These are phyloP conservation scores for Verruconis gallopava DNA, from an alignment of 2,329 filamentous ascomycete genomes.

Conservation along the genomic window DNA sequence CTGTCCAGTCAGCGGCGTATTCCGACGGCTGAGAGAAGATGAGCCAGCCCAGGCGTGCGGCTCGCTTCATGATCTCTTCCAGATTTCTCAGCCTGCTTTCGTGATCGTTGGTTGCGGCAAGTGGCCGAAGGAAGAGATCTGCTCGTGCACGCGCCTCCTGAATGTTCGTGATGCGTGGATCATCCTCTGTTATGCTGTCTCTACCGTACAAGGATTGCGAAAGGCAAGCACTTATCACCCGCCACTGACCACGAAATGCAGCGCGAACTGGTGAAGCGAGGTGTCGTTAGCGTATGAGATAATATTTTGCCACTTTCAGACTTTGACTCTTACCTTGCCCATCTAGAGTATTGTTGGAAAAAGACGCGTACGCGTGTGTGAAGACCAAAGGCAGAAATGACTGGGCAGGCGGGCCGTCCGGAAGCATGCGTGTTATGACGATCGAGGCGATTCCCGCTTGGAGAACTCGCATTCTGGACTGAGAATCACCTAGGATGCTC, in stretches of 20 bases:
- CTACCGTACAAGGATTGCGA: constrained; percentile 18
- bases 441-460: constrained; percentile 22
- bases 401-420: constrained; percentile 11
- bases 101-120: constrained; percentile 17
- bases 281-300: too few species aligned
- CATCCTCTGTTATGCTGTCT: constrained; percentile 16
- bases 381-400: constrained; percentile 20
- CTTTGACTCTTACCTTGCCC: constrained; percentile 14
- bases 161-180: constrained; percentile 18
- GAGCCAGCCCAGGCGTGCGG: constrained; percentile 22
- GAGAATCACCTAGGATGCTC: constrained; percentile 12
- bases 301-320: neutral
- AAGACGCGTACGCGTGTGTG: constrained; percentile 13
- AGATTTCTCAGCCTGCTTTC: constrained; percentile 20
- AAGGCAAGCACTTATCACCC: constrained; percentile 20
- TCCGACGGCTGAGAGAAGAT: constrained; percentile 23
- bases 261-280: constrained; percentile 14
- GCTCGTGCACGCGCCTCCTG: constrained; percentile 14
- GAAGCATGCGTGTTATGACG: constrained; percentile 16
- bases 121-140: constrained; percentile 20
- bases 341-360: constrained; percentile 12
- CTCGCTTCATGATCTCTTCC: constrained; percentile 23
- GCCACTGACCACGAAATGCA: constrained; percentile 19
- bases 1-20: constrained; percentile 24
- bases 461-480: constrained; percentile 19